Evolutionary conservation across 345 rosid genomes (phyloP), one percentile per base, ranked within the genome.

Genomic region (Acer yangbiense): DNA sequence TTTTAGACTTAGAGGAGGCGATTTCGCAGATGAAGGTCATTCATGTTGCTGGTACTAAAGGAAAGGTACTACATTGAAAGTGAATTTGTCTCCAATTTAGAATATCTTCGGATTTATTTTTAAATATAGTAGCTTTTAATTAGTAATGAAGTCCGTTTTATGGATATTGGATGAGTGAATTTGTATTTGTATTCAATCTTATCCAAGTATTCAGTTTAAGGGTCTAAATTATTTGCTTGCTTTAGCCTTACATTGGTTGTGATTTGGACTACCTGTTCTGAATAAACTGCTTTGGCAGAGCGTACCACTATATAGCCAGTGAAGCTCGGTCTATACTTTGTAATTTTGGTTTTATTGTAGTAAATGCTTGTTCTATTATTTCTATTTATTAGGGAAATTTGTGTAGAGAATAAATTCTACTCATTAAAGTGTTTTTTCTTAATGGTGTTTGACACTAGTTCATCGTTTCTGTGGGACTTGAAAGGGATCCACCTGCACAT

Each of bases 31-130:
- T 96, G 91, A 96, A 92, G 84, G 79, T 94, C 71, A 91, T 96
- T 71, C 99, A 96, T 65, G 98, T 96, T 17, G 99, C 99, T 12
- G 99, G 99, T 60, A 94, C 98, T 17, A 96, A 96, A 85, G 98
- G 99, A 65, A 96, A 95, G 94, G 99, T 95, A 79, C 48, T 48
- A 1, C 1, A 60, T 60, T 60, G 25, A 60, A 17, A 1, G 50
- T 41, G 61, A 18, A 67, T 41, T 68, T 12, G 69, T 18, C 29
- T 70, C 46, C 54, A 18, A 18, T 68, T 2, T 21, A 23, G 9
- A 17, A 11, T 68, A 0, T 41, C 41, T 68, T 21, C 3, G 7
- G 21, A 9, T 43, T 17, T 68, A 16, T 17, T 16, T 43, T 3
- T 16, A 0, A 16, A 16, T 16, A 54, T 54, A 0, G n/a, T 16